Evolutionary conservation across 257 asterid species (phyloP).

Genomic region (Penstemon eatonii): DNA sequence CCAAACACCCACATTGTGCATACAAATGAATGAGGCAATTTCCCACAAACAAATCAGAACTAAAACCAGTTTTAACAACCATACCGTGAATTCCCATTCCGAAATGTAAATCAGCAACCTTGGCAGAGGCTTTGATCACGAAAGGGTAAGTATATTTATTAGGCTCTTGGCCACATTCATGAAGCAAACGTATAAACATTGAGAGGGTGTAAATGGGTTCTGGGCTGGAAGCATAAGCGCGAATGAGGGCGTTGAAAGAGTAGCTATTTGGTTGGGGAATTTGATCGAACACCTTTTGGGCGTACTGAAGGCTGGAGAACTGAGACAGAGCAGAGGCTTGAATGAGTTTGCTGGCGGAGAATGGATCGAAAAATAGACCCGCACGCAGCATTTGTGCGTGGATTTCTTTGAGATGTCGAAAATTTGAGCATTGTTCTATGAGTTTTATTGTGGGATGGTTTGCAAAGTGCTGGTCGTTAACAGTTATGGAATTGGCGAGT

Average conservation of each 20-base stretch:
- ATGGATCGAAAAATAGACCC: conserved; percentile 67
- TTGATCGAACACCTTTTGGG: conserved; percentile 72
- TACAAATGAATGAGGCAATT: conserved; percentile 71
- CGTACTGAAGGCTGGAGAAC: conserved; percentile 62
- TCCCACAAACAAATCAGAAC: conserved; percentile 57
- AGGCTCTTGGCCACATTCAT: conserved; percentile 47
- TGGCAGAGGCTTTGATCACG: conserved; percentile 65
- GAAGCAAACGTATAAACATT: conserved; percentile 46
- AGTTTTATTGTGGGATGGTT: conserved; percentile 51
- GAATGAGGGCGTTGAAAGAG: conserved; percentile 72
- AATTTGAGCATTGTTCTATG: conserved; percentile 51
- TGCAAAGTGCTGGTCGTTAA: conserved; percentile 52
- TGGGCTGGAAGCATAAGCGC: conserved; percentile 55
- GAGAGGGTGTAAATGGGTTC: conserved; percentile 41
- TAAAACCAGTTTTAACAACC: conserved; percentile 56
- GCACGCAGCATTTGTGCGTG: conserved; percentile 75
- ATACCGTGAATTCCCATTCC: conserved; percentile 77
- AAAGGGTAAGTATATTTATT: conserved; percentile 80
- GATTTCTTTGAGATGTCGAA: conserved; percentile 59
- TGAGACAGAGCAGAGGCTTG: conserved; percentile 47
- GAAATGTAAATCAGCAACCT: conserved; percentile 42
- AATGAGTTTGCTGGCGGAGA: conserved; percentile 72
- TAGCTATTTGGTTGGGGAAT: conserved; percentile 72
- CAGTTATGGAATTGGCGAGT: conserved; percentile 33
- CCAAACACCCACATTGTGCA: conserved; percentile 57